phyloP scores from a whole-genome alignment of 768 basidiomycete species.

The Lactarius trivialis region DNA sequence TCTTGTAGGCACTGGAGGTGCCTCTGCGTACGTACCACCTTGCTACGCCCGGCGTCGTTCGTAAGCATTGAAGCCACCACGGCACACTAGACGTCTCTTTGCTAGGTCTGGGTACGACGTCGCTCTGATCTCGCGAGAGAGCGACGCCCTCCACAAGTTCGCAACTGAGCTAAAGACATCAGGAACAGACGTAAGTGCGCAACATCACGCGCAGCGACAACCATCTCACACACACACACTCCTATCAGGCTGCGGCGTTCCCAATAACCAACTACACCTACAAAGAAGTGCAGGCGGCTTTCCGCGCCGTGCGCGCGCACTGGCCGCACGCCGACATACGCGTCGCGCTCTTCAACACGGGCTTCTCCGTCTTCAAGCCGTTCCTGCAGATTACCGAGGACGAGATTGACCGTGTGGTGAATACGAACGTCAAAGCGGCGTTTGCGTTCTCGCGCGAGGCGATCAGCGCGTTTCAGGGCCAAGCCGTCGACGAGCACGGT shows the following conservation, averaged over 20 bases:
- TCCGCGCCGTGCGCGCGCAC: constrained; percentile 30
- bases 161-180: constrained; percentile 32
- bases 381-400: constrained; percentile 37
- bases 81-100: constrained; percentile 31
- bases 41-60: background rate
- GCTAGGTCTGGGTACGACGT: constrained; percentile 37
- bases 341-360: constrained; percentile 37
- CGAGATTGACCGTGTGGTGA: constrained; percentile 28
- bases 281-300: constrained; percentile 29
- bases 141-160: constrained; percentile 30
- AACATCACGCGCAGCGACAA: background rate
- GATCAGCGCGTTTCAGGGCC: constrained; percentile 32
- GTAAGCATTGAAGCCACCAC: background rate
- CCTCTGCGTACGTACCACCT: constrained; percentile 33
- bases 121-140: constrained; percentile 35
- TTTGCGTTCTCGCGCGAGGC: constrained; percentile 36
- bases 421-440: constrained; percentile 33
- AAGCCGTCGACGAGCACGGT: constrained; percentile 29
- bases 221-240: too few species aligned
- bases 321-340: constrained; percentile 34
- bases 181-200: constrained; percentile 32
- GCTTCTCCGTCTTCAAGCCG: constrained; percentile 32
- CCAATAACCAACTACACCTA: constrained; percentile 32
- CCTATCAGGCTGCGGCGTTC: constrained; percentile 38
- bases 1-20: constrained; percentile 34